These are phyloP conservation scores for Helicocarpus griseus DNA, from an alignment of 2,329 filamentous ascomycete species.

Conservation along the genomic window DNA sequence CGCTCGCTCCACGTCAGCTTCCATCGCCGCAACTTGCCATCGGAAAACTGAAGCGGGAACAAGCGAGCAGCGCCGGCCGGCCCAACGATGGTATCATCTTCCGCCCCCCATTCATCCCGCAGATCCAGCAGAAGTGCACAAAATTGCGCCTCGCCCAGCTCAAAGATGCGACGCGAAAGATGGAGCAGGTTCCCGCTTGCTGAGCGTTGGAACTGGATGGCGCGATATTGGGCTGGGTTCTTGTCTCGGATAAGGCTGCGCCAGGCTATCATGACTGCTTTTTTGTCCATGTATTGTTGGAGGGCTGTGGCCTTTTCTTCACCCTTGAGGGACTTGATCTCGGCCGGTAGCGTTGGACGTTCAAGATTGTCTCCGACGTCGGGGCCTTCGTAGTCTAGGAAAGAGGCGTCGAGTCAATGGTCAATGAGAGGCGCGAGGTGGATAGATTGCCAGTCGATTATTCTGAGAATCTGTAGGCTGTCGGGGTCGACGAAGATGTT, in stretches of 20 bases:
- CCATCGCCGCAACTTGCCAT: not conserved
- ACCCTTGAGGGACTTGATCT: not conserved
- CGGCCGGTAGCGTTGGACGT: constrained; percentile 8
- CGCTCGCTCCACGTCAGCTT: not conserved
- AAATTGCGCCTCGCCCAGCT: constrained; percentile 2
- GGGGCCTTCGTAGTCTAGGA: constrained; percentile 19
- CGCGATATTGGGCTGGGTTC: constrained; percentile 1
- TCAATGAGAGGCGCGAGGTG: constrained; percentile 22
- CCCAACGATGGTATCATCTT: not conserved
- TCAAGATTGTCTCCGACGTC: constrained; percentile 18
- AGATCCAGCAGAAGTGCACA: not conserved
- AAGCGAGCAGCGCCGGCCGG: no score
- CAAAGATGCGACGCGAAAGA: constrained; percentile 3
- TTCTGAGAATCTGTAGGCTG: constrained; percentile 17
- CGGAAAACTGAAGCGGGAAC: not conserved
- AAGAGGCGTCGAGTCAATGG: constrained; percentile 18
- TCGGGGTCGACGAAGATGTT: constrained; percentile 25
- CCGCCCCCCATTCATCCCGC: not conserved
- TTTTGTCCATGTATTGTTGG: not conserved
- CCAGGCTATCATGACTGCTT: constrained; percentile 5
- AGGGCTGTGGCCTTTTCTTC: not conserved
- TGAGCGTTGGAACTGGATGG: constrained; percentile 2
- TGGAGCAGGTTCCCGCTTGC: not conserved
- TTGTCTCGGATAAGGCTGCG: not conserved
- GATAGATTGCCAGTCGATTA: constrained; percentile 25